phyloP scores from a whole-genome alignment of 495 filamentous ascomycete genomes.

The Penicillium silybi region DNA sequence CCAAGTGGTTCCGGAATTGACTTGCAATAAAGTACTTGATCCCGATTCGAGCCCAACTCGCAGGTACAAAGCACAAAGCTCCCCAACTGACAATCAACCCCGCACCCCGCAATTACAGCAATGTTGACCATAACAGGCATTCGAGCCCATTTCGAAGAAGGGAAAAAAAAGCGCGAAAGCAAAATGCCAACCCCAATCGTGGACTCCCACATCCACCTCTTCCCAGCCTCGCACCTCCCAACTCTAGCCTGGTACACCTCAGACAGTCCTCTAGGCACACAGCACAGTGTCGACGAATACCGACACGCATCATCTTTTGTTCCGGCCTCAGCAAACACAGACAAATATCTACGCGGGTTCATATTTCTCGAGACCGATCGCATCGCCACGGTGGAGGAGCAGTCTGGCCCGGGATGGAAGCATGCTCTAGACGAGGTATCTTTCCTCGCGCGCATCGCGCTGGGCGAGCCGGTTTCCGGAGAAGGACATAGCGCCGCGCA shows the following conservation, averaged over 20 bases:
- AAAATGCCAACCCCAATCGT: slow-evolving; percentile 49
- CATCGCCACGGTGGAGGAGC: slow-evolving; percentile 46
- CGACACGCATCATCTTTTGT: slow-evolving; percentile 21
- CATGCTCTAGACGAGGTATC: slow-evolving; percentile 68
- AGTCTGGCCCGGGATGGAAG: slow-evolving; percentile 42
- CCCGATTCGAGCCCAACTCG: background rate
- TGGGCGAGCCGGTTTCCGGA: slow-evolving; percentile 49
- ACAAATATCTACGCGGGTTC: slow-evolving; percentile 55
- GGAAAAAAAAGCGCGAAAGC: background rate
- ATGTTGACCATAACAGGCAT: background rate
- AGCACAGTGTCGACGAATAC: slow-evolving; percentile 63
- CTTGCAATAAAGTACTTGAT: background rate
- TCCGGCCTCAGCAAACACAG: slow-evolving; percentile 4
- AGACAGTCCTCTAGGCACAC: slow-evolving; percentile 51
- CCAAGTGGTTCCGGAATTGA: background rate
- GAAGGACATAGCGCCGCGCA: slow-evolving; percentile 58
- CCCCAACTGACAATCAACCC: background rate
- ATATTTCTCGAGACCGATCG: slow-evolving; percentile 82
- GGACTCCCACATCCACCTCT: slow-evolving; percentile 89
- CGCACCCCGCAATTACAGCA: slow-evolving; percentile 2
- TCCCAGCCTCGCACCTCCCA: slow-evolving; percentile 57
- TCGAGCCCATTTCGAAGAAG: background rate
- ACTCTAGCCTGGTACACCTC: slow-evolving; percentile 62
- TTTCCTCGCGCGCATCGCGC: slow-evolving; percentile 60
- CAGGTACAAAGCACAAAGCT: background rate